Evolutionary conservation across 768 basidiomycete genomes (phyloP).

Genomic region (Collybiopsis confluens): DNA sequence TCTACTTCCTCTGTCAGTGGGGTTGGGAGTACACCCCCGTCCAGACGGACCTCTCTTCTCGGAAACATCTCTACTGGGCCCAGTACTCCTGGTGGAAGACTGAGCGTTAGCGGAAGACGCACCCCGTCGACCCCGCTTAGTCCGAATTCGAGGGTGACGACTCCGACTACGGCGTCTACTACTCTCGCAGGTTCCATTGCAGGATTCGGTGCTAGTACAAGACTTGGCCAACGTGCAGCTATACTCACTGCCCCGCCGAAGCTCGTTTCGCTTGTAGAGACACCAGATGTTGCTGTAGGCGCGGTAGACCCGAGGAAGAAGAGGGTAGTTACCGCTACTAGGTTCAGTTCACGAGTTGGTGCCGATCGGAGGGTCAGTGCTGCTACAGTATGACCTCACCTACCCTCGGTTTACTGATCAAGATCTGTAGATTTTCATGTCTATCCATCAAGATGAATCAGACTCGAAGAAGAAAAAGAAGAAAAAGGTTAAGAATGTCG

Average conservation of each 20-base stretch:
- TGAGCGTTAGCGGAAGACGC: conserved; percentile 29
- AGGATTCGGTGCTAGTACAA: conserved; percentile 30
- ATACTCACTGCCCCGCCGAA: conserved; percentile 82
- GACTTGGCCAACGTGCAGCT: conserved; percentile 61
- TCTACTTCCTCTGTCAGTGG: conserved; percentile 33
- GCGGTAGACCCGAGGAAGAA: conserved; percentile 83
- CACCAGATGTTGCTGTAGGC: conserved; percentile 85
- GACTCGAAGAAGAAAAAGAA: not conserved
- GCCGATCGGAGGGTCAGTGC: conserved; percentile 73
- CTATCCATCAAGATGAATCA: conserved; percentile 68
- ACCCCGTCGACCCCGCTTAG: conserved; percentile 42
- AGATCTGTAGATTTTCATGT: conserved; percentile 70
- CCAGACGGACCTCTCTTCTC: conserved; percentile 7
- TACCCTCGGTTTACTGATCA: not conserved
- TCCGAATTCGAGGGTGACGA: conserved; percentile 44
- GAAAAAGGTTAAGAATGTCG: not conserved
- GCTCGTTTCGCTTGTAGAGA: conserved; percentile 78
- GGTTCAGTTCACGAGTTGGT: conserved; percentile 80
- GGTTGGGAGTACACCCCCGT: conserved; percentile 9
- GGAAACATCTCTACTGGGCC: conserved; percentile 8
- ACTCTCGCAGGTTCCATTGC: conserved; percentile 16
- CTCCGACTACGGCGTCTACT: conserved; percentile 31
- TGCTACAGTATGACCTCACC: conserved; percentile 7
- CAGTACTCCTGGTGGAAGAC: not conserved
- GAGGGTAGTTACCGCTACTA: conserved; percentile 80